Evolutionary conservation across 192 early-diverging fungal species (phyloP), one percentile per base, ranked within the genome.

Genomic region (Mortierella antarctica): DNA sequence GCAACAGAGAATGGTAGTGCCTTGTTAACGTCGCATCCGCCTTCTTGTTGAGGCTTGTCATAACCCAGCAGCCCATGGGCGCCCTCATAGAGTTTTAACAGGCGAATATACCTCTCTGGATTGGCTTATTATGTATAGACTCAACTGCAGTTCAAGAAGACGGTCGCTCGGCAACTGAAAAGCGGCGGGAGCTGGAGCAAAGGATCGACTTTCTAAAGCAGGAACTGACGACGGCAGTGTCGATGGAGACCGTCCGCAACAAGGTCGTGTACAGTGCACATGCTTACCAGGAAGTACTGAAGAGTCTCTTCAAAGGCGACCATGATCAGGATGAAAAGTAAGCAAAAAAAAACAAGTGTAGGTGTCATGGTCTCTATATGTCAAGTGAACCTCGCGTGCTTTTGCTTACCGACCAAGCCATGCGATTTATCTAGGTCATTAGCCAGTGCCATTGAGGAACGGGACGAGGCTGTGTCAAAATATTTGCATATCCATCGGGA

Each of bases 401-500:
- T 31, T 31, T 31, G 31, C 31, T 31, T 3, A 31, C 31, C 31
- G 31, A 31, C 31, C 1, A 31, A 31, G 31, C 31, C 31, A 3
- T 31, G 31, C 31, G 48, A 48, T 2, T 18, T 49, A 23, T 42
- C 5, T 54, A 80, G 77, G 23, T 10, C 47, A 11, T 18, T 80
- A n/a, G 23, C 70, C 8, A 57, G 15, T 10, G 45, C 47, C 3
- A 72, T 80, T 17, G 14, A 72, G 14, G 65, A 64, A 41, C 77
- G 70, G 0, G 77, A 80, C n/a, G 58, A 50, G 5, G 70, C 70
- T 9, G 77, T 80, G 13, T 52, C 70, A n/a, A 51, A 68, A 39
- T 80, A 72, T 20, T 46, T 80, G 10, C 58, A 58, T 6, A 67
- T 80, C 11, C 70, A 72, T 18, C 50, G 46, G 6, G 70, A 80